These are phyloP conservation scores for Polytrichum commune DNA, from an alignment of 225 moss, liverwort and hornwort genomes.

Conservation along the genomic window DNA sequence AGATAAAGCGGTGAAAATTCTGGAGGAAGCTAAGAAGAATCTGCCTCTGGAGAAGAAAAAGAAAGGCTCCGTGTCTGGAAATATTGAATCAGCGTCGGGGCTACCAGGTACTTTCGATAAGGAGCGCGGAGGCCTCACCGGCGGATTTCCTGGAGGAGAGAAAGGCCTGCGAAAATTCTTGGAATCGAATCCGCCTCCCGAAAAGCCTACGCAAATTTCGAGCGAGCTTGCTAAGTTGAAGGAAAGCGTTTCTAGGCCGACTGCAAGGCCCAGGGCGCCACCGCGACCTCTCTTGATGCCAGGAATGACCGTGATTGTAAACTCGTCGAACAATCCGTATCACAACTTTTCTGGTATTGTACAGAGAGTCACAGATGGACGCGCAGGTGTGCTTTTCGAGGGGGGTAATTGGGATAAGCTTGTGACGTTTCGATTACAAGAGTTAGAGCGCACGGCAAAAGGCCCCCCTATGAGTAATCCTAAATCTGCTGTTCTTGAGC, in stretches of 20 bases:
- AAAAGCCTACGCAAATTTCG: conserved; percentile 16
- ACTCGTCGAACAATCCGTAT: conserved; percentile 65
- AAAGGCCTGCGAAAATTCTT: conserved; percentile 71
- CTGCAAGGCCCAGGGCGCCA: conserved; percentile 34
- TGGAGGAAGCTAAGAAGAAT: conserved; percentile 37
- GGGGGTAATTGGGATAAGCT: conserved; percentile 99
- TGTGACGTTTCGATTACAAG: conserved; percentile 69
- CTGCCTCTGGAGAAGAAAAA: conserved; percentile 36
- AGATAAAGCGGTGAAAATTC: conserved; percentile 37
- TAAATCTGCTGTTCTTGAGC: conserved; percentile 70
- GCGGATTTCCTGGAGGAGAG: conserved; percentile 95
- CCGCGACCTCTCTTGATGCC: conserved; percentile 82
- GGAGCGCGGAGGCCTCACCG: conserved; percentile 72
- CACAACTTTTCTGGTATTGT: conserved; percentile 81
- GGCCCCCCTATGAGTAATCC: conserved; percentile 92
- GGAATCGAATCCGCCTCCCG: conserved; percentile 63
- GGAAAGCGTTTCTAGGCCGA: conserved; percentile 33
- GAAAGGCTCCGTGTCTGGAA: conserved; percentile 35
- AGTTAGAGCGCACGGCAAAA: conserved; percentile 63
- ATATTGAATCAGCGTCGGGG: conserved; percentile 30
- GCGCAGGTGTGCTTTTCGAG: conserved; percentile 86
- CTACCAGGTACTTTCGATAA: conserved; percentile 63
- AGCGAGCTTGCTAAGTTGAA: conserved; percentile 56
- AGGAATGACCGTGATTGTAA: conserved; percentile 87
- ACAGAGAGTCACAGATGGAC: conserved; percentile 90